A percentile compares a stretch with the other conserved stretches of the same genome.
These are phyloP conservation scores for Avena insularis DNA, from an alignment of 176 grass and related monocot species.

Conservation along the genomic window DNA sequence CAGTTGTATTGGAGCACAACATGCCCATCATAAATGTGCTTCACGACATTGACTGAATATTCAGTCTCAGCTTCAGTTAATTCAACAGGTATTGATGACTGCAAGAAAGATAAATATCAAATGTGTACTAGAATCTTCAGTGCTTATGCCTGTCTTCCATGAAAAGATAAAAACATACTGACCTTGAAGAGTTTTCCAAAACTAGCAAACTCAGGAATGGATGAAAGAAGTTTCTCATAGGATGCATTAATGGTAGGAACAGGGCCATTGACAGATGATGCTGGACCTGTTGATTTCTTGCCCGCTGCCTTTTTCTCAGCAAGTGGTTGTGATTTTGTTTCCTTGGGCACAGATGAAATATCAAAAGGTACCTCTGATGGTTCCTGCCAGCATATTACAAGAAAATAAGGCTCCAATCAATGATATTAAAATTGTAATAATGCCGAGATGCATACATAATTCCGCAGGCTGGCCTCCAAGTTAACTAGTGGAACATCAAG, in stretches of 20 bases:
- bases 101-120: slow-evolving; percentile 42
- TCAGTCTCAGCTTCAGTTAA: slow-evolving; percentile 98
- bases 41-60: slow-evolving; percentile 96
- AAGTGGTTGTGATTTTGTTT: slow-evolving; percentile 87
- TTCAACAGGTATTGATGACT: slow-evolving; percentile 94
- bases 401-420: slow-evolving; percentile 26
- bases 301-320: slow-evolving; percentile 92
- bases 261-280: slow-evolving; percentile 66
- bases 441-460: slow-evolving; percentile 68
- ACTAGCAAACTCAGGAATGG: slow-evolving; percentile 82
- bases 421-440: slow-evolving; percentile 5
- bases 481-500: slow-evolving; percentile 95
- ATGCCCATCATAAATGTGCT: slow-evolving; percentile 90
- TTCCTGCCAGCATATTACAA: slow-evolving; percentile 60
- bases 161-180: slow-evolving; percentile 25
- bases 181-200: slow-evolving; percentile 99
- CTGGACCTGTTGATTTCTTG: slow-evolving; percentile 78
- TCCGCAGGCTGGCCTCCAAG: slow-evolving; percentile 82
- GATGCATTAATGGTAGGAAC: slow-evolving; percentile 71
- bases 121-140: background rate
- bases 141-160: background rate
- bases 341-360: slow-evolving; percentile 76
- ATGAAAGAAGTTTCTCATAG: slow-evolving; percentile 94
- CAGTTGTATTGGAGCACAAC: slow-evolving; percentile 96
- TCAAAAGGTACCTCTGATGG: slow-evolving; percentile 88